phyloP scores from a whole-genome alignment of 805 yeast genomes.

The Schizosaccharomyces pombe region DNA sequence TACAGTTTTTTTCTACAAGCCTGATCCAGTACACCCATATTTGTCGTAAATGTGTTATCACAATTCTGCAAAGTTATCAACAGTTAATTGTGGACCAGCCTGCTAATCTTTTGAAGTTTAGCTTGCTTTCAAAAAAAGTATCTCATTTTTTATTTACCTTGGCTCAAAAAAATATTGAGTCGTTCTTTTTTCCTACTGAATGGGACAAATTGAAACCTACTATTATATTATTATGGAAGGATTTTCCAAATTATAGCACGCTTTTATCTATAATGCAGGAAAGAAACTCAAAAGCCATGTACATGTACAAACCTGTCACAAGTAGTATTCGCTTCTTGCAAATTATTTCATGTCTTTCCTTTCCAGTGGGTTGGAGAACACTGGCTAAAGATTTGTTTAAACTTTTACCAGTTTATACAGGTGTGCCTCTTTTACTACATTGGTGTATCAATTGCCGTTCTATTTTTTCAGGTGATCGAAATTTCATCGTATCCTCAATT shows the following conservation, averaged over 20 bases:
- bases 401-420: neutral
- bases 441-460: neutral
- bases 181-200: neutral
- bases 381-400: neutral
- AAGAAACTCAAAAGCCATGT: neutral
- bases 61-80: no score
- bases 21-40: no score
- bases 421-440: neutral
- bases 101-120: no score
- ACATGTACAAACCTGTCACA: neutral
- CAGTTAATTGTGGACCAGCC: no score
- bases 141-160: neutral
- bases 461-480: neutral
- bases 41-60: no score
- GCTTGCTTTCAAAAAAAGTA: neutral
- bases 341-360: no score
- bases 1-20: no score
- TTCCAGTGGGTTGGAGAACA: neutral
- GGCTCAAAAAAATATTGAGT: neutral
- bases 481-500: neutral
- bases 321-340: neutral
- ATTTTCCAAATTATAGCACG: neutral
- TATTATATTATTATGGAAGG: neutral
- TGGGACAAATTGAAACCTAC: neutral
- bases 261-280: neutral